These are phyloP conservation scores for Pinus taeda DNA, from an alignment of 75 land plant genomes.

Conservation along the genomic window DNA sequence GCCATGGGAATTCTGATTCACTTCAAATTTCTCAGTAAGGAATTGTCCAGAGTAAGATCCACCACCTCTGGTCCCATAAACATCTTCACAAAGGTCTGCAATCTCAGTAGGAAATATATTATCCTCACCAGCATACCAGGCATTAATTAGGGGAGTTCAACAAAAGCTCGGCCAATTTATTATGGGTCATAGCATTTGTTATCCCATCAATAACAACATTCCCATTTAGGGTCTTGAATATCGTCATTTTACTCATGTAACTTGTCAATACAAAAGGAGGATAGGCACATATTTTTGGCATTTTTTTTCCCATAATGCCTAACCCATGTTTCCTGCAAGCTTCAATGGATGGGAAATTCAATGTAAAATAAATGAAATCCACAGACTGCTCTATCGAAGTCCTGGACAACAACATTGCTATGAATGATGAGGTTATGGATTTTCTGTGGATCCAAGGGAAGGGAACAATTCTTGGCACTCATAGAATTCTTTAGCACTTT, in stretches of 20 bases:
- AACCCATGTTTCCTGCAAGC: slow-evolving; percentile 57
- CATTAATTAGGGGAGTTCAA: slow-evolving; percentile 55
- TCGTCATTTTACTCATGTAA: slow-evolving; percentile 33
- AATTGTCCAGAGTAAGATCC: slow-evolving; percentile 60
- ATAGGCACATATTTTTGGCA: slow-evolving; percentile 67
- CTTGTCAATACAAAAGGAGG: slow-evolving; percentile 62
- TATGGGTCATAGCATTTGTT: slow-evolving; percentile 62
- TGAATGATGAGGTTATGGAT: slow-evolving; percentile 64
- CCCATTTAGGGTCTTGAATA: slow-evolving; percentile 48
- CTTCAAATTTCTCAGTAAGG: slow-evolving; percentile 24
- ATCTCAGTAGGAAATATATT: slow-evolving; percentile 53
- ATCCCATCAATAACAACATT: slow-evolving; percentile 65
- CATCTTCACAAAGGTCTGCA: slow-evolving; percentile 63
- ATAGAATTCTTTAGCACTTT: slow-evolving; percentile 40
- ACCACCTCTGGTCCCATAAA: slow-evolving; percentile 66
- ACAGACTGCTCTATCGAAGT: slow-evolving; percentile 57
- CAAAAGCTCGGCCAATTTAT: slow-evolving; percentile 61
- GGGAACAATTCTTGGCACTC: slow-evolving; percentile 22
- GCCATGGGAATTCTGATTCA: slow-evolving; percentile 55
- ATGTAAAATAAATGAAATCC: slow-evolving; percentile 69
- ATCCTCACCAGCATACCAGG: slow-evolving; percentile 62
- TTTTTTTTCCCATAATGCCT: slow-evolving; percentile 51
- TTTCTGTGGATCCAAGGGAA: slow-evolving; percentile 33
- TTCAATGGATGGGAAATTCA: slow-evolving; percentile 55
- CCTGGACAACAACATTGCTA: slow-evolving; percentile 54